Base-by-base conservation (phyloP, 371 early-diverging fungal species). In the Syncephalastrum contaminatum region DNA sequence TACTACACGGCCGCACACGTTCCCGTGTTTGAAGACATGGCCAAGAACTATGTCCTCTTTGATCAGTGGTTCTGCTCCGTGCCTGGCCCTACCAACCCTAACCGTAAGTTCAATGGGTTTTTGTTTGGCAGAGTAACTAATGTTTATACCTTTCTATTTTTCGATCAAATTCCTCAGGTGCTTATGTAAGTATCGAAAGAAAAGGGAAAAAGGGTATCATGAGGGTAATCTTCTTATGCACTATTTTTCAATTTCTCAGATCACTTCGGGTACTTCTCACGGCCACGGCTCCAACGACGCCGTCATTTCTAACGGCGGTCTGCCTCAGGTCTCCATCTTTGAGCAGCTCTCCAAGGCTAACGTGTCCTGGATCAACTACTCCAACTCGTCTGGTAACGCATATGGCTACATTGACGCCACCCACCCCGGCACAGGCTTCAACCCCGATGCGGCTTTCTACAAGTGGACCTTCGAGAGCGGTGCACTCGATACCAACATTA, bases 291-390 rank as follows among this genome's bases (percentile, higher is more conserved):
- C 25, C 24, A 58, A 58, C 25, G 59, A 58, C 42, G 45, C 41
- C 13, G 25, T 16, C 27, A 52, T 58, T 51, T 19, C 51, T 30
- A 52, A 52, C 44, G 53, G 53, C 14, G 59, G 59, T 58, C 27
- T 52, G n/a, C 45, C 51, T 15, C 59, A 53, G 22, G 52, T 45
- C 16, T 58, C 59, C 10, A 58, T 58, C 40, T 58, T 58, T 46
- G 41, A 58, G 41, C 53, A 52, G 27, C 47, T 58, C 39, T 58
- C 59, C 10, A 48, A 58, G 48, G 45, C 51, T 3, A 53, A 53
- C 41, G 21, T 52, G 24, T 46, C 59, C 7, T 58, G 59, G 59
- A 58, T 52, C 40, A 58, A 58, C 47, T 58, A 58, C 46, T 58
- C 51, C 40, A 53, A 58, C 43, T 57, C 57, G 27, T 40, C 57